Base-by-base conservation (phyloP, 2,329 filamentous ascomycete species). In the Pseudogymnoascus sp. region DNA sequence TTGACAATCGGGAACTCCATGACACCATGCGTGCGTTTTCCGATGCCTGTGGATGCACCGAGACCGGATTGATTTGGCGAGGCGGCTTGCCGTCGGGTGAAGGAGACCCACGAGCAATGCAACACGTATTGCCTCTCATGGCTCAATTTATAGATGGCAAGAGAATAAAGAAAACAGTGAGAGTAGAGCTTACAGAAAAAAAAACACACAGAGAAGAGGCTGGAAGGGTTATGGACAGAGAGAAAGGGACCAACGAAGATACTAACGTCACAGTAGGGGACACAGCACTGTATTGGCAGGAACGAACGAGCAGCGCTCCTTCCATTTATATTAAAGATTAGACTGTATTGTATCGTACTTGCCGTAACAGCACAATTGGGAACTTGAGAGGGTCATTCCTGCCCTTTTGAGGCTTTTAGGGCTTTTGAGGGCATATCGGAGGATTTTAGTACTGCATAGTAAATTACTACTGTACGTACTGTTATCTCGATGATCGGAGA, bases 61-160 rank as follows among this genome's bases (percentile, higher is more conserved):
- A 42, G 26, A 66, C 65, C 5, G n/a, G 51, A 12, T 36, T 11
- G 16, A 65, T 62, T 39, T 66, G 69, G 62, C 72, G 68, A 18
- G 71, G 64, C 31, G 70, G 62, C 10, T 67, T 51, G 10, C 65
- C 66, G 59, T 73, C 70, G 29, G 72, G 72, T 10, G 72, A 73
- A n/a, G 72, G 71, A 14, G 71, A 68, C 37, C 66, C 51, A 12
- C 68, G 66, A 61, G 67, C 66, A 18, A 65, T 71, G 54, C 72
- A 73, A 64, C 72, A 73, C 42, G 37, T 14, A 18, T 57, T 34
- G 51, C 51, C 51, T 34, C 51, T 34, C 51, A 57, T 57, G 16
- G 16, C 29, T 21, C 51, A 57, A 34, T 34, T 18, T 57, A 29
- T 14, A 34, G n/a, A 57, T 0, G 29, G 14, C 4, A 12, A 12